Base-by-base conservation (phyloP, 2,329 filamentous ascomycete genomes). In the Talaromyces sp. region DNA sequence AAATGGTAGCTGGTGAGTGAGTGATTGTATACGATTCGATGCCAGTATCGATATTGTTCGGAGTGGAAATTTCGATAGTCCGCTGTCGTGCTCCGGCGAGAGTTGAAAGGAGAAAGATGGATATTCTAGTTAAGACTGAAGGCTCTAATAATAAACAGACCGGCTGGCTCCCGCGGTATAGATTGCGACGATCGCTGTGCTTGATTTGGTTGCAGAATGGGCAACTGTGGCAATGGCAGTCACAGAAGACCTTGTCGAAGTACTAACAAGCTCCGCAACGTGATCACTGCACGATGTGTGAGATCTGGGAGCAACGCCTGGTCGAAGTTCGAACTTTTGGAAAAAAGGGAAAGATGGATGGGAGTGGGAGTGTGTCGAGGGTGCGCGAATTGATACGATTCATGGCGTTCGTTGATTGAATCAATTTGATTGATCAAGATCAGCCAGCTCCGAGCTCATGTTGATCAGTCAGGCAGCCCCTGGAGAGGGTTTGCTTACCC, bases 161-260 rank as follows among this genome's bases (percentile, higher is more conserved):
- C 37, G 37, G 40, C 45, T 43, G 48, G 40, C 39, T 59, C 41
- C 28, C 21, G 36, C 43, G 25, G 40, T 45, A 28, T 28, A 51
- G 53, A 37, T 55, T 56, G 53, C 45, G 57, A 59, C 45, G 57
- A 59, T 56, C 57, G 33, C 53, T 55, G 55, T 17, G 17, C 35
- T 50, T 6, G 39, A 22, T n/a, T 19, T n/a, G 28, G 35, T 41
- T 28, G 15, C 51, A 28, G 51, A 33, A 31, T 19, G n/a, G 21
- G 36, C 25, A 52, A 40, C 3, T 28, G 55, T 57, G 46, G 48
- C 55, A 57, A 50, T 50, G 43, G 25, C 22, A 56, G 40, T 55
- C 53, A 22, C 40, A 55, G 31, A 46, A n/a, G 40, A 48, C 19
- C 13, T 21, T 46, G 40, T 46, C 19, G 25, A 37, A 40, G 50